phyloP scores from a whole-genome alignment of 2,329 filamentous ascomycete species.

The Talaromyces funiculosus region DNA sequence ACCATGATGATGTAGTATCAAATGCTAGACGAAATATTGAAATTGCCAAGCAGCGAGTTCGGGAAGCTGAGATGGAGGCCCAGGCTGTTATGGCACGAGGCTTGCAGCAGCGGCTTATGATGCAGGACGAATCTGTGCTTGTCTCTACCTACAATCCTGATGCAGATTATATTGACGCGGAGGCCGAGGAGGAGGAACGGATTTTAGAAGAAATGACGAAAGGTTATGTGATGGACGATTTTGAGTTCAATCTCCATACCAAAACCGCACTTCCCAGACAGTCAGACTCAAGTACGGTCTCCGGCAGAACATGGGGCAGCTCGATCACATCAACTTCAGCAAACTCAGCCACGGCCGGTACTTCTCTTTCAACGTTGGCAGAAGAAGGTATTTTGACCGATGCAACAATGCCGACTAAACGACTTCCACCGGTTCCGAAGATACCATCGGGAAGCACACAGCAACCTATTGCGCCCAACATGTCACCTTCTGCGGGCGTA shows the following conservation, averaged over 20 bases:
- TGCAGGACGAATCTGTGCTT: slow-evolving; percentile 25
- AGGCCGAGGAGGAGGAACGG: slow-evolving; percentile 67
- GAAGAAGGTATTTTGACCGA: slow-evolving; percentile 50
- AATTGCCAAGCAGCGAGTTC: slow-evolving; percentile 67
- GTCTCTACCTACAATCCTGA: slow-evolving; percentile 21
- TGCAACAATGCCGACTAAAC: slow-evolving; percentile 29
- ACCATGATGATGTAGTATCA: slow-evolving; percentile 28
- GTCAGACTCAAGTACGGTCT: slow-evolving; percentile 74
- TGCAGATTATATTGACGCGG: slow-evolving; percentile 53
- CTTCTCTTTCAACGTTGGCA: slow-evolving; percentile 64
- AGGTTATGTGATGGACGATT: slow-evolving; percentile 76
- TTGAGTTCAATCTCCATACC: slow-evolving; percentile 64
- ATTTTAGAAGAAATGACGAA: slow-evolving; percentile 82
- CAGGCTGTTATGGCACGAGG: slow-evolving; percentile 57
- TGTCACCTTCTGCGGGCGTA: slow-evolving; percentile 47
- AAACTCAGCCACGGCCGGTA: slow-evolving; percentile 63
- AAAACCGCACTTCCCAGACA: slow-evolving; percentile 68
- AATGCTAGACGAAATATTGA: slow-evolving; percentile 64
- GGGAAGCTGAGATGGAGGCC: slow-evolving; percentile 66
- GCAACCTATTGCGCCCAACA: slow-evolving; percentile 17
- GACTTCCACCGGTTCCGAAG: slow-evolving; percentile 42
- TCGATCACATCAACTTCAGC: slow-evolving; percentile 69
- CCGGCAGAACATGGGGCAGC: slow-evolving; percentile 74
- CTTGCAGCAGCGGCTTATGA: slow-evolving; percentile 48
- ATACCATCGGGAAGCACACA: slow-evolving; percentile 42